phyloP scores from a whole-genome alignment of 1,284 basidiomycete genomes.

The Marasmius fiardii region DNA sequence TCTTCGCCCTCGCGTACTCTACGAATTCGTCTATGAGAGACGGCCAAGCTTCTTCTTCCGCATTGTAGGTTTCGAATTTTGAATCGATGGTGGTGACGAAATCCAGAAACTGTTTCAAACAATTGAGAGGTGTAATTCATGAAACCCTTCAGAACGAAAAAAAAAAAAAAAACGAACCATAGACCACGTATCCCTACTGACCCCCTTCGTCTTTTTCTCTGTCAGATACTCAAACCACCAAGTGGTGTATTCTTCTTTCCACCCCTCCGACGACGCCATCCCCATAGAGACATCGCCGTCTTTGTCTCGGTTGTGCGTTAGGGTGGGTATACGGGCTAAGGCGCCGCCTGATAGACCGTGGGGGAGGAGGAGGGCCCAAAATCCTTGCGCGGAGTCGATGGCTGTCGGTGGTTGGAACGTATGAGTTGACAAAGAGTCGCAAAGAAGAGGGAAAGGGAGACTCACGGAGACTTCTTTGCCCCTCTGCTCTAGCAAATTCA shows the following conservation, averaged over 20 bases:
- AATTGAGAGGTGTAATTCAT: conserved; percentile 4
- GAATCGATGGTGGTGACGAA: conserved; percentile 82
- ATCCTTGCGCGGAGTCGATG: conserved; percentile 72
- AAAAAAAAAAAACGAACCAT: conserved; percentile 74
- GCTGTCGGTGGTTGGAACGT: conserved; percentile 38
- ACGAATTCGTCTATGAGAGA: conserved; percentile 89
- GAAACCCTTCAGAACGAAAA: too few species aligned
- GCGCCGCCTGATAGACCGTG: conserved; percentile 75
- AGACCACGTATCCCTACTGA: conserved; percentile 94
- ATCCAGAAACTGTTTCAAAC: conserved; percentile 62
- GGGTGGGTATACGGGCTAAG: conserved; percentile 41
- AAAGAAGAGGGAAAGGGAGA: conserved; percentile 11
- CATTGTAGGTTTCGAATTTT: conserved; percentile 80
- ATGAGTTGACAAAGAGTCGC: background rate
- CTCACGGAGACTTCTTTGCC: conserved; percentile 70
- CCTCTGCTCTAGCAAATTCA: conserved; percentile 77
- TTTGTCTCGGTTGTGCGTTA: conserved; percentile 16
- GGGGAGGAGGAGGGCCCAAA: conserved; percentile 85
- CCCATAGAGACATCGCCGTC: conserved; percentile 45
- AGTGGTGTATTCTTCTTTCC: conserved; percentile 64
- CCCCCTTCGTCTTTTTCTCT: conserved; percentile 71
- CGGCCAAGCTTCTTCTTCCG: conserved; percentile 91
- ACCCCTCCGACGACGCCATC: conserved; percentile 45
- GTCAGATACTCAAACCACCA: conserved; percentile 86
- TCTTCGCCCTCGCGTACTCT: conserved; percentile 52